Evolutionary conservation across 2,329 filamentous ascomycete species (phyloP), one percentile per base, ranked within the genome.

Genomic region (Botrytis porri): DNA sequence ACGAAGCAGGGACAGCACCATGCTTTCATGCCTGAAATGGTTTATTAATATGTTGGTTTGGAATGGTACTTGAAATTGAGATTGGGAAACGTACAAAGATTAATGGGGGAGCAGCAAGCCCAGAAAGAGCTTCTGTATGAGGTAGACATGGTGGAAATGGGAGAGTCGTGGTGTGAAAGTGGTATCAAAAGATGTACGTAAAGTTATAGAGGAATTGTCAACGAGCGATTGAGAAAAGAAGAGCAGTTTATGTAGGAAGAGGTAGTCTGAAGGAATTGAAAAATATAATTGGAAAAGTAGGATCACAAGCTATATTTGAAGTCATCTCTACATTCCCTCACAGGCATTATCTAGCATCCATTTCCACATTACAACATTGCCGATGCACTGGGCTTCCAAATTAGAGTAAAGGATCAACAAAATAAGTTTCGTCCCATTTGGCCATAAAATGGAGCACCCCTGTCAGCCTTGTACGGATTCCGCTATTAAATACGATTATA

Each of bases 1-100:
- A 74, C 73, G 10, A 74, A 67, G n/a, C 70, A 74, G 32, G 73
- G 70, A 32, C 69, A 73, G 70, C 32, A 73, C 3, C n/a, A 41
- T n/a, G 69, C 22, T 37, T 74, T 69, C 18, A 59, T 7, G 16
- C 63, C 71, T 73, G 3, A 1, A 35, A 29, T 22, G 64, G 35
- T 22, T 69, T 61, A 1, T 69, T 35, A 69, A 37, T 43, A 69
- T n/a, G 8, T 22, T 43, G 14, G 9, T 22, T 43, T n/a, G 20
- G 8, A 43, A 43, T 18, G 16, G 29, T 6, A 22, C 18, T 4
- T 63, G 35, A 5, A 8, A 43, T 10, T 25, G 35, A n/a, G 16
- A 29, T 67, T 67, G 35, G 9, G 18, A 4, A 39, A 51, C 63
- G 14, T 72, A 72, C 70, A 69, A 4, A 72, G 41, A 69, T 60